Evolutionary conservation across 2,329 filamentous ascomycete species (phyloP).

Genomic region (Aspergillus sp.): DNA sequence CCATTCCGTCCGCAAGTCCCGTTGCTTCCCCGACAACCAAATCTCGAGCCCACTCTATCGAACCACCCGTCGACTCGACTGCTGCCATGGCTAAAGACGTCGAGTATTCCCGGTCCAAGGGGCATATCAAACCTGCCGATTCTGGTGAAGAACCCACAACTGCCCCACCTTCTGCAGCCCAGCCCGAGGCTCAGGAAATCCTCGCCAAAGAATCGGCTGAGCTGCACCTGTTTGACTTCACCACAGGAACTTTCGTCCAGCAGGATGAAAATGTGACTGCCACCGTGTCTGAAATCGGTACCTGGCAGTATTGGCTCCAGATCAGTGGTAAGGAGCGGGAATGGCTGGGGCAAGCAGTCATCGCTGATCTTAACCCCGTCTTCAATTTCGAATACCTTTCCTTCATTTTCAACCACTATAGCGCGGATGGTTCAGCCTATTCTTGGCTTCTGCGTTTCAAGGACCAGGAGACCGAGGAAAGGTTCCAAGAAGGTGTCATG

Average conservation of each 20-base stretch:
- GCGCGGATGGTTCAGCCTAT: conserved; percentile 80
- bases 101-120: conserved; percentile 36
- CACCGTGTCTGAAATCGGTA: conserved; percentile 77
- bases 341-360: conserved; percentile 81
- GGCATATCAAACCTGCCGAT: conserved; percentile 31
- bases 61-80: conserved; percentile 34
- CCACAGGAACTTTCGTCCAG: conserved; percentile 75
- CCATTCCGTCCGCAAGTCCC: conserved; percentile 58
- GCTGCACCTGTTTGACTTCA: conserved; percentile 89
- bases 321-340: conserved; percentile 70
- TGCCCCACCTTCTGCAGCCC: conserved; percentile 55
- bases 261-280: conserved; percentile 73
- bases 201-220: conserved; percentile 74
- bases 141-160: conserved; percentile 48
- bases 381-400: conserved; percentile 99
- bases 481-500: conserved; percentile 91
- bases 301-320: conserved; percentile 95
- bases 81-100: conserved; percentile 43
- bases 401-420: conserved; percentile 98
- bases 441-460: conserved; percentile 95
- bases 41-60: conserved; percentile 28
- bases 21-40: conserved; percentile 44
- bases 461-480: conserved; percentile 72
- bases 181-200: conserved; percentile 67
- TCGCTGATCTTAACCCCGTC: conserved; percentile 91